A percentile compares a stretch with the other conserved stretches of the same genome.
Conservation (phyloP, 345 rosid species). For the Citrus mangshanensis region DNA sequence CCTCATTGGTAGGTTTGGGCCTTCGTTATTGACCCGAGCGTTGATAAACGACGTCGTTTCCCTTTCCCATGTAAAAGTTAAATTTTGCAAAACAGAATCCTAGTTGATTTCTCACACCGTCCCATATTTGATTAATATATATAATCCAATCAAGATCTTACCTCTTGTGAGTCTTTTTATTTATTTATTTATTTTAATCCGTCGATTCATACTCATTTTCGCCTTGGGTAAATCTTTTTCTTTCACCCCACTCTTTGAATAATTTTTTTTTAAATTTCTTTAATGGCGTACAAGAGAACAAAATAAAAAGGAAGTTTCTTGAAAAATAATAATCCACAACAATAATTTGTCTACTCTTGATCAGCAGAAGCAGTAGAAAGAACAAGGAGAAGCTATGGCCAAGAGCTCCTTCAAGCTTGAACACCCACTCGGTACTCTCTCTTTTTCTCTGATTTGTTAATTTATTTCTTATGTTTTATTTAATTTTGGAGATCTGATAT, state of each 20-base stretch:
- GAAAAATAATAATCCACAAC: not conserved
- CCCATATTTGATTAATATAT: no score
- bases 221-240: not conserved
- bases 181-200: not conserved
- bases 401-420: constrained; percentile 78
- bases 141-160: not conserved
- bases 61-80: not conserved
- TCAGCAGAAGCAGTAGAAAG: not conserved
- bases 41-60: not conserved
- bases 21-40: not conserved
- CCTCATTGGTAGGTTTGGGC: not conserved
- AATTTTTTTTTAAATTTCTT: not conserved
- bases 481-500: not conserved
- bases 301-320: not conserved
- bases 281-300: not conserved
- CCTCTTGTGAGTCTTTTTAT: not conserved
- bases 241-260: not conserved
- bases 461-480: not conserved
- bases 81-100: not conserved
- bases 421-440: constrained; percentile 66
- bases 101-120: not conserved
- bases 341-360: not conserved
- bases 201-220: not conserved
- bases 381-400: constrained; percentile 40
- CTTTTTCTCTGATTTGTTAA: not conserved